A percentile compares a stretch with the other conserved stretches of the same genome.
These are phyloP conservation scores for Tinospora cordifolia DNA, from an alignment of 164 flowering plant genomes.

Conservation along the genomic window DNA sequence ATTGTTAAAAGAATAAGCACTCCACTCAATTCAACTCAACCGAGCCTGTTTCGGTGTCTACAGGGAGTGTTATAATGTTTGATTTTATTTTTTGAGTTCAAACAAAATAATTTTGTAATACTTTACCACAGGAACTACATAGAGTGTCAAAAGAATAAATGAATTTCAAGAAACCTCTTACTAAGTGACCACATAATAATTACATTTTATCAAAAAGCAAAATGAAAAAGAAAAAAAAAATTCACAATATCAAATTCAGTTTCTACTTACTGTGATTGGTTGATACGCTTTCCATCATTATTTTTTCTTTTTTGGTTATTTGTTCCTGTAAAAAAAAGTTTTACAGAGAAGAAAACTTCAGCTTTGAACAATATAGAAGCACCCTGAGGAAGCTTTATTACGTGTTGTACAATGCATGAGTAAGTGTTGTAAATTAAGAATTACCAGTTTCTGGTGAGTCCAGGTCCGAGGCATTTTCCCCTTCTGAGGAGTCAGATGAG, in stretches of 20 bases:
- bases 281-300: conserved; percentile 13
- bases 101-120: too few species aligned
- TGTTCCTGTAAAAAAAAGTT: conserved; percentile 1
- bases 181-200: not conserved
- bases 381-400: not conserved
- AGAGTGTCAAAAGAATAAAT: too few species aligned
- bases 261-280: conserved; percentile 30
- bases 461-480: conserved; percentile 24
- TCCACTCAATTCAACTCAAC: too few species aligned
- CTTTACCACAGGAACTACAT: too few species aligned
- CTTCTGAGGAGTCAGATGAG: conserved; percentile 41
- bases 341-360: not conserved
- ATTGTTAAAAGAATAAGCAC: too few species aligned
- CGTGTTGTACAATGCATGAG: too few species aligned
- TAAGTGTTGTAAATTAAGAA: too few species aligned
- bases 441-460: conserved; percentile 33
- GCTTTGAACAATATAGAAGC: not conserved
- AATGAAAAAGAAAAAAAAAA: not conserved
- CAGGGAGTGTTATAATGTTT: too few species aligned
- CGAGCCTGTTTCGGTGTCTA: too few species aligned
- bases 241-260: not conserved
- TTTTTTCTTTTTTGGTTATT: conserved; percentile 12
- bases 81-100: too few species aligned
- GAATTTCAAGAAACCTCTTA: too few species aligned
- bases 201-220: not conserved